phyloP scores from a whole-genome alignment of 2,329 filamentous ascomycete genomes.

The Canariomyces notabilis region DNA sequence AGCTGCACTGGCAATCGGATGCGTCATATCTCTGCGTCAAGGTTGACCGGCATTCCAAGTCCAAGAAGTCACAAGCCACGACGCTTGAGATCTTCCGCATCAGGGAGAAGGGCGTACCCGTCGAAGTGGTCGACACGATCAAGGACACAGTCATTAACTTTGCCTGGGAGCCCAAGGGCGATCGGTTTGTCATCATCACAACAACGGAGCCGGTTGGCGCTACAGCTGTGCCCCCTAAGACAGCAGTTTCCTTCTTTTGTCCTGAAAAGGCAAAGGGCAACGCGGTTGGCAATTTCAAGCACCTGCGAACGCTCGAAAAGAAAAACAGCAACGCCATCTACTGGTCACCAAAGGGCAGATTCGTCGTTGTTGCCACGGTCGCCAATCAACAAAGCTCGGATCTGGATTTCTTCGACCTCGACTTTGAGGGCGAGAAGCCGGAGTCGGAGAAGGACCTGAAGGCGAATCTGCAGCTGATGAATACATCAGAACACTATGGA shows the following conservation, averaged over 20 bases:
- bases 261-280: constrained; percentile 87
- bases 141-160: constrained; percentile 99
- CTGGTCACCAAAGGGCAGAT: constrained; percentile 94
- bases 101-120: constrained; percentile 93
- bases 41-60: constrained; percentile 97
- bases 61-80: constrained; percentile 94
- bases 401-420: constrained; percentile 94
- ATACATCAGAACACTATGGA: constrained; percentile 90
- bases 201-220: constrained; percentile 76
- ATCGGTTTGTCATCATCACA: constrained; percentile 95
- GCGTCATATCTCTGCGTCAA: constrained; percentile 94
- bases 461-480: constrained; percentile 93
- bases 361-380: constrained; percentile 90
- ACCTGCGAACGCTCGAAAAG: constrained; percentile 91
- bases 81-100: constrained; percentile 98
- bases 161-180: constrained; percentile 97
- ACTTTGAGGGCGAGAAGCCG: constrained; percentile 95
- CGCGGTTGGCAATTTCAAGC: constrained; percentile 87
- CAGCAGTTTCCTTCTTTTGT: constrained; percentile 90
- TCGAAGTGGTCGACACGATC: constrained; percentile 95
- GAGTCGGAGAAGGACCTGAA: constrained; percentile 90
- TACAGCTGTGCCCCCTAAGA: constrained; percentile 86
- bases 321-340: constrained; percentile 99
- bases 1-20: constrained; percentile 98
- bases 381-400: constrained; percentile 91